Base-by-base conservation (phyloP, 2,329 filamentous ascomycete genomes). In the Xylaria sp. region DNA sequence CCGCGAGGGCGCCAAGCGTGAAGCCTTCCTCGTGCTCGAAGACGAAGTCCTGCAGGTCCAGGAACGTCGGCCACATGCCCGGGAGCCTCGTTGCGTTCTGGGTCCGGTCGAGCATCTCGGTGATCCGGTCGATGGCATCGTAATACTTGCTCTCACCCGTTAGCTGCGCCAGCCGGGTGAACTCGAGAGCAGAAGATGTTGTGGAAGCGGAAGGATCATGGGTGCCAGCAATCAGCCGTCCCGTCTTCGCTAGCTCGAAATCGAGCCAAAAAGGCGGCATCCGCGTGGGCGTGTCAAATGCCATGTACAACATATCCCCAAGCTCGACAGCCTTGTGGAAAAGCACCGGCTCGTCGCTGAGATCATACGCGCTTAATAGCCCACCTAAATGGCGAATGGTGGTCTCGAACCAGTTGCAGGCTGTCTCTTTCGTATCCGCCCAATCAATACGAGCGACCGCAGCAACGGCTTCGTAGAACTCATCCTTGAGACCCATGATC, bases 61-160 rank as follows among this genome's bases (percentile, higher is more conserved):
- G 80, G 65, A 82, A 83, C 62, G 88, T 84, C 1, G 92, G 92
- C 91, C 92, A 94, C 77, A 94, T 83, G 0, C 93, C 92, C 0
- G 92, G 92, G 1, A 94, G 79, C 23, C 81, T 84, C 0, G 92
- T 94, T 18, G 84, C 80, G 71, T 88, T 87, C 81, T 95, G 92
- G 60, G 87, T 86, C 6, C 83, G 80, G 69, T 91, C 86, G 68
- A 94, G 86, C 23, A 89, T 83, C 66, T 92, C 84, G 70, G 90
- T 92, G 65, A 94, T 87, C 8, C 87, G 85, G 44, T 89, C 86
- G 68, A 92, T 85, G 3, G 90, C 91, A 76, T 92, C 90, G 77
- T 91, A 93, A 80, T 93, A 94, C 75, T 91, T 93, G 34, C 86
- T 80, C 68, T 94, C 85, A 46, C 88, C 89, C 0, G 92, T 94